phyloP scores from a whole-genome alignment of 2,329 filamentous ascomycete species.

The Aspergillus alliaceus region DNA sequence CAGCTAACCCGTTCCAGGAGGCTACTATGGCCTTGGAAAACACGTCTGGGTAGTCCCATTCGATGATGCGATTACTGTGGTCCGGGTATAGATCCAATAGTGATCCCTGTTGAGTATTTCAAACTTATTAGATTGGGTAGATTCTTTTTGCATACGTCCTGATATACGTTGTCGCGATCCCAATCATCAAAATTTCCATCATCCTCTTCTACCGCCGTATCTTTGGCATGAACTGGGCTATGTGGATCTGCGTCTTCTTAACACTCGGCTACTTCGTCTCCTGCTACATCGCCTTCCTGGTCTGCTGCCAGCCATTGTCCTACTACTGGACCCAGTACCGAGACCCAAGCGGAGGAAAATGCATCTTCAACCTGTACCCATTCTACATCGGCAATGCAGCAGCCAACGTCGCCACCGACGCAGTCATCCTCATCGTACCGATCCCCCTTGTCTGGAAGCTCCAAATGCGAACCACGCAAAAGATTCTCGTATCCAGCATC shows the following conservation, averaged over 20 bases:
- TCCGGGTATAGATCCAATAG: too few species aligned
- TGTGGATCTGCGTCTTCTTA: background rate
- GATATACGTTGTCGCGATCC: too few species aligned
- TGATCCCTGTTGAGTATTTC: too few species aligned
- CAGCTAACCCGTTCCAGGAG: too few species aligned
- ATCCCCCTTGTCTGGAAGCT: background rate
- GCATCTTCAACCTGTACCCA: background rate
- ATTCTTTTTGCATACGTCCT: too few species aligned
- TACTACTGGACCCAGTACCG: constrained; percentile 1
- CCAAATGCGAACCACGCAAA: background rate
- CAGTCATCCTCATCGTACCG: background rate
- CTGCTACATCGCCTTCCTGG: background rate
- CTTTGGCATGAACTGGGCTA: background rate
- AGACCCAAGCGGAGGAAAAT: background rate
- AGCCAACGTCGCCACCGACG: background rate
- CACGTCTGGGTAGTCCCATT: too few species aligned
- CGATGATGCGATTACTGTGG: too few species aligned
- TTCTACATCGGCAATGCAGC: constrained; percentile 3
- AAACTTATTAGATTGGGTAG: too few species aligned
- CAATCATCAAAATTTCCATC: constrained; percentile 3
- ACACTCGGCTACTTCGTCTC: background rate
- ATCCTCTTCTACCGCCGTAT: constrained; percentile 4
- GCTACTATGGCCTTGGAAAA: too few species aligned
- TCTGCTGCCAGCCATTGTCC: background rate
- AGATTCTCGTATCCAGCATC: background rate